These are phyloP conservation scores for Margaritispora aquatica DNA, from an alignment of 495 filamentous ascomycete genomes.

Conservation along the genomic window DNA sequence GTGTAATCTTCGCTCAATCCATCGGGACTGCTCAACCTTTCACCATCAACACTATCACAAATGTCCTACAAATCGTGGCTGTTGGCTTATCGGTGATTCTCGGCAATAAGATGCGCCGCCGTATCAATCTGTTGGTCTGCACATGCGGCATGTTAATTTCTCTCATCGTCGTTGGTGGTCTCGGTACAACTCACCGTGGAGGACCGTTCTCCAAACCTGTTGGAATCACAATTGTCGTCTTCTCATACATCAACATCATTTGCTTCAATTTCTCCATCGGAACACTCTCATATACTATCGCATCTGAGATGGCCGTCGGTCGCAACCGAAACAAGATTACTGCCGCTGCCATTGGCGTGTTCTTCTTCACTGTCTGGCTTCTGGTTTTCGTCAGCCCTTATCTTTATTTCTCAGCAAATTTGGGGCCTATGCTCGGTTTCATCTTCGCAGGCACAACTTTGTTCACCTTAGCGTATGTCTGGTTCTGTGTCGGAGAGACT, in stretches of 20 bases:
- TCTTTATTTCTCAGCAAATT: constrained; percentile 30
- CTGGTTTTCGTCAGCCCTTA: constrained; percentile 33
- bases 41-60: constrained; percentile 30
- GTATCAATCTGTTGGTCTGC: constrained; percentile 28
- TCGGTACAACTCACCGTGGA: constrained; percentile 23
- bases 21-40: constrained; percentile 32
- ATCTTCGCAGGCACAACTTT: constrained; percentile 30
- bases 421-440: constrained; percentile 35
- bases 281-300: constrained; percentile 29
- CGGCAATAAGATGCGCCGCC: constrained; percentile 30
- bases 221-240: constrained; percentile 27
- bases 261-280: constrained; percentile 33
- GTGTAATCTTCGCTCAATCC: constrained; percentile 32
- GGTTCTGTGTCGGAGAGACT: constrained; percentile 37
- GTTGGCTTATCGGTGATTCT: constrained; percentile 26
- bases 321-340: constrained; percentile 34
- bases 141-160: constrained; percentile 27
- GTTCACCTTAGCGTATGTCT: constrained; percentile 29
- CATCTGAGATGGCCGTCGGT: constrained; percentile 33
- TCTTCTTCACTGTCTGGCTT: constrained; percentile 32
- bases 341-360: constrained; percentile 25
- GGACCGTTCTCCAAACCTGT: constrained; percentile 9
- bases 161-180: constrained; percentile 29
- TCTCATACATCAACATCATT: constrained; percentile 30
- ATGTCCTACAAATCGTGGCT: constrained; percentile 31